These are phyloP conservation scores for Rosa multiflora DNA, from an alignment of 306 rosid genomes.

Conservation along the genomic window DNA sequence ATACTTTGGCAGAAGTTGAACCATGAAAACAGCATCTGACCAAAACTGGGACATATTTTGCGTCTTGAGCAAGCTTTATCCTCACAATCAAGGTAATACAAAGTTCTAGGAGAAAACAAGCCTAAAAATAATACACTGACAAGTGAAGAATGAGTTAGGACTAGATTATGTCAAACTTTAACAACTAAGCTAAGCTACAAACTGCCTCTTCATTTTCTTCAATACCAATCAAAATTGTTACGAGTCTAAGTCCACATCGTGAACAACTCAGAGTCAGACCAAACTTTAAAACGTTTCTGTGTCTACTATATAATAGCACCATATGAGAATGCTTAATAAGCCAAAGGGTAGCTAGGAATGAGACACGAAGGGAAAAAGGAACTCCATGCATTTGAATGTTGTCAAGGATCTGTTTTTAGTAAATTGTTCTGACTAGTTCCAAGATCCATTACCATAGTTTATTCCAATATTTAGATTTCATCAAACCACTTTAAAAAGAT, in stretches of 20 bases:
- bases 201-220: not conserved
- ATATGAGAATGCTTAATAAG: not conserved
- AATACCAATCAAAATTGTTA: not conserved
- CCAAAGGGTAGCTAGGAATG: too few relatives aligned
- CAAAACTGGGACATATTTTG: not conserved
- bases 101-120: not conserved
- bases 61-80: not conserved
- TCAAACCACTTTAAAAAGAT: not conserved
- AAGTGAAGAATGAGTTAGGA: not conserved
- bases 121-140: not conserved
- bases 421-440: not conserved
- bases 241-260: not conserved
- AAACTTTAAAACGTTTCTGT: not conserved
- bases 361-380: too few relatives aligned
- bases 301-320: not conserved
- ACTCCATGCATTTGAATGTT: too few relatives aligned
- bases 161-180: not conserved
- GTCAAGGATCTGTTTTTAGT: too few relatives aligned
- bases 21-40: not conserved
- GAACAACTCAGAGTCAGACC: not conserved
- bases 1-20: not conserved
- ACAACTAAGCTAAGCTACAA: not conserved
- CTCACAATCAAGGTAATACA: not conserved
- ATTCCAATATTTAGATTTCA: not conserved
- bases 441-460: not conserved